Evolutionary conservation across 768 basidiomycete species (phyloP).

Genomic region (Amanita brunnescens): DNA sequence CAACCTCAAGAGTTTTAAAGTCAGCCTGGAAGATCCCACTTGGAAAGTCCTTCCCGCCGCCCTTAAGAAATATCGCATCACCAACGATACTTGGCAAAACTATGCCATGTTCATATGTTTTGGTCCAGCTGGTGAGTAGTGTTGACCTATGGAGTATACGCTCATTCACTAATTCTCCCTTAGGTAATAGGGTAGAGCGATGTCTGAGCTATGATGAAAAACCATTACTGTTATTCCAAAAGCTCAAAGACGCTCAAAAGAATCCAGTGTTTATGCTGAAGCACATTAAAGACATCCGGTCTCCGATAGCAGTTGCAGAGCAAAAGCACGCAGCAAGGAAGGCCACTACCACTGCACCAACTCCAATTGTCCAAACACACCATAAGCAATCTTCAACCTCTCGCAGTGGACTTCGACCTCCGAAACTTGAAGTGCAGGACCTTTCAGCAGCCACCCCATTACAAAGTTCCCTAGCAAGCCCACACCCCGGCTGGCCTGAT

Average conservation of each 20-base stretch:
- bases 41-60: constrained; percentile 99
- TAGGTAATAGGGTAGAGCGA: constrained; percentile 77
- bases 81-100: constrained; percentile 97
- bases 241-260: constrained; percentile 93
- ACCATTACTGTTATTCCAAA: constrained; percentile 92
- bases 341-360: constrained; percentile 35
- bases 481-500: constrained; percentile 74
- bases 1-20: constrained; percentile 92
- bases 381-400: constrained; percentile 30
- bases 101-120: constrained; percentile 99
- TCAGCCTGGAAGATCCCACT: constrained; percentile 94
- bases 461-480: constrained; percentile 48
- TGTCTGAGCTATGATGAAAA: constrained; percentile 98
- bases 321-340: constrained; percentile 91
- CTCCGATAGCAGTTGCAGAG: constrained; percentile 93
- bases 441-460: constrained; percentile 40
- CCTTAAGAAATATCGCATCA: constrained; percentile 97
- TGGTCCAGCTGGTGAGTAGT: constrained; percentile 66
- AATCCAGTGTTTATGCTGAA: constrained; percentile 99
- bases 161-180: neutral
- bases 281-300: constrained; percentile 93
- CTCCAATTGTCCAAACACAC: constrained; percentile 30
- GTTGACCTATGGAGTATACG: constrained; percentile 15
- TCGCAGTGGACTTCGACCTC: constrained; percentile 47
- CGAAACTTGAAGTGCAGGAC: constrained; percentile 64